Base-by-base conservation (phyloP, 2,329 filamentous ascomycete genomes). In the Colletotrichum euphorbiae region DNA sequence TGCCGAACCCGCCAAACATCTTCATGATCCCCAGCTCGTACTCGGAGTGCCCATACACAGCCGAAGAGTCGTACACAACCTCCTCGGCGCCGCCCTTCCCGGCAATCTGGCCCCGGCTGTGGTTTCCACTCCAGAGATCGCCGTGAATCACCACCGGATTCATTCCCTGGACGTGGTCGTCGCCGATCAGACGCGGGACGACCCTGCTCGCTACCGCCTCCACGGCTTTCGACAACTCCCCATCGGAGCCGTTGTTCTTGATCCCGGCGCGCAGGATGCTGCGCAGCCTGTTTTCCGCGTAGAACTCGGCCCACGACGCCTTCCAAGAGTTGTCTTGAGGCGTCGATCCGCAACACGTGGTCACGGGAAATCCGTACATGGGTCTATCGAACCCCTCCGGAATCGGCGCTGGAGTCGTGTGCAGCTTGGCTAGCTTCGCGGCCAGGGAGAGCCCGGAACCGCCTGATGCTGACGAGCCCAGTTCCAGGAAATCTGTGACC, bases 11-110 rank as follows among this genome's bases (percentile, higher is more conserved):
- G 0, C 94, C 94, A 84, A 98, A 98, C 94, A 98, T 97, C 58
- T 87, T 88, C 94, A 98, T 98, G 72, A 97, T 97, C 0, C 95
- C 95, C 59, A 97, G 81, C 72, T 98, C 95, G 78, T 91, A 98
- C 81, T 98, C 95, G 2, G 86, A 91, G 77, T 98, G 94, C 1
- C 91, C 93, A 75, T 97, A 98, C 71, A 91, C 92, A 46, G 89
- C 87, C 2, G 91, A 91, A 0, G 94, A 89, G 75, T 98, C 95
- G 75, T 90, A 98, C 1, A 97, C 88, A 1, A 97, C 88, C 71
- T 94, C 90, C 72, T 94, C 92, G 0, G 84, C 80, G 1, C 82
- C 84, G 0, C 84, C 83, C 36, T 76, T 73, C 3, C 77, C 77
- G 28, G 74, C 82, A 59, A 97, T 90, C 46, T 82, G 83, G 0